phyloP scores from a whole-genome alignment of 192 early-diverging fungal genomes.

The Coemansia biformis region DNA sequence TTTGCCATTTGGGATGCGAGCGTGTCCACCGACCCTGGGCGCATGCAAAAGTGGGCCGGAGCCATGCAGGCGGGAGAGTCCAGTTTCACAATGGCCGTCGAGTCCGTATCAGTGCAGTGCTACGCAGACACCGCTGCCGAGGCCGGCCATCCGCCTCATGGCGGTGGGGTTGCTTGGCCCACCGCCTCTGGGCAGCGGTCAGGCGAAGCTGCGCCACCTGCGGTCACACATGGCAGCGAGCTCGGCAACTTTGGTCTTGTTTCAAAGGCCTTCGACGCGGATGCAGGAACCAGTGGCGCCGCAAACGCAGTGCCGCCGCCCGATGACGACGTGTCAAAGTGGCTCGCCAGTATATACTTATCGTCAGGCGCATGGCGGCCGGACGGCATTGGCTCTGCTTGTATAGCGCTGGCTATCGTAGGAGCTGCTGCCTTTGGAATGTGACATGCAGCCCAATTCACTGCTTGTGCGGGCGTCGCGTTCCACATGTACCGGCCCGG shows the following conservation, averaged over 20 bases:
- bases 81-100: conserved; percentile 48
- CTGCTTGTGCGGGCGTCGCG: too few relatives aligned
- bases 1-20: conserved; percentile 63
- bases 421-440: conserved; percentile 5
- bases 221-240: conserved; percentile 6
- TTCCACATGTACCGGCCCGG: too few relatives aligned
- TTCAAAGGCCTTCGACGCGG: not conserved
- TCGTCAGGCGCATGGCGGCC: conserved; percentile 9
- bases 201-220: conserved; percentile 1
- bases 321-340: conserved; percentile 26
- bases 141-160: conserved; percentile 4
- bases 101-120: conserved; percentile 52
- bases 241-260: conserved; percentile 40
- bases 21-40: conserved; percentile 21
- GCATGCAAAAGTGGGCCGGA: conserved; percentile 51
- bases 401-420: conserved; percentile 3
- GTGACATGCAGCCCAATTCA: conserved; percentile 6
- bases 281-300: conserved; percentile 1
- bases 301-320: not conserved
- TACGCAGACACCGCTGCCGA: conserved; percentile 30
- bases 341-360: conserved; percentile 26
- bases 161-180: not conserved
- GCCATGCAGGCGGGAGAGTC: conserved; percentile 30
- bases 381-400: not conserved
- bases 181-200: not conserved